Evolutionary conservation across 2,329 filamentous ascomycete genomes (phyloP), one percentile per base, ranked within the genome.

Genomic region (Diaporthe sp.): DNA sequence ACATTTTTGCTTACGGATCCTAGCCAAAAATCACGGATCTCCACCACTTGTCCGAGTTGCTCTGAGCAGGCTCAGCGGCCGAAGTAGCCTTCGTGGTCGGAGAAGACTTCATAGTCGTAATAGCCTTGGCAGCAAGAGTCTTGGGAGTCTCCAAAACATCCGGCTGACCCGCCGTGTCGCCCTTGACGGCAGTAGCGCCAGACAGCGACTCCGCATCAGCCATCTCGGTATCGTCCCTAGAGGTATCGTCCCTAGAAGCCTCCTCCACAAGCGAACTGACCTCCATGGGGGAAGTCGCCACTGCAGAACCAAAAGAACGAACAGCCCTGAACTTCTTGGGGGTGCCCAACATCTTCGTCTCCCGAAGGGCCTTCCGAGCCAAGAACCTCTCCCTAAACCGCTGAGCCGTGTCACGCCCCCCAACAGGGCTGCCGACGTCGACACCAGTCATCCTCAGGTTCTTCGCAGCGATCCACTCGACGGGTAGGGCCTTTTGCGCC

Each of bases 401-500:
- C 17, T 39, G 55, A 2, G 73, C 73, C 10, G 70, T 55, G 1
- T 50, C 44, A 1, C n/a, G 13, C 1, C 73, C 73, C 19, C n/a
- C 8, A 1, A 65, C 70, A 0, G 47, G 37, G 0, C 42, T 2
- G 6, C 51, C 44, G 4, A 3, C 42, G 6, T n/a, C n/a, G n/a
- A 13, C 3, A 22, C 37, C 37, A 2, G 22, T 12, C 8, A 15
- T 39, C 5, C 73, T 42, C 10, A 75, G 25, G n/a, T 70, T 22
- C n/a, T 27, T 27, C 2, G 70, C 73, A 15, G 56, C 65, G 1
- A 73, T 56, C 73, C 73, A 75, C 55, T 75, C 73, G 19, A 39
- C 55, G 5, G 65, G 73, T 17, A 66, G 63, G 19, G 47, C 53
- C 4, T 4, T 13, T 2, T 50, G 9, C 2, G 70, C 61, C 37